Conservation (phyloP, 768 basidiomycete genomes). For the Panus rudis region DNA sequence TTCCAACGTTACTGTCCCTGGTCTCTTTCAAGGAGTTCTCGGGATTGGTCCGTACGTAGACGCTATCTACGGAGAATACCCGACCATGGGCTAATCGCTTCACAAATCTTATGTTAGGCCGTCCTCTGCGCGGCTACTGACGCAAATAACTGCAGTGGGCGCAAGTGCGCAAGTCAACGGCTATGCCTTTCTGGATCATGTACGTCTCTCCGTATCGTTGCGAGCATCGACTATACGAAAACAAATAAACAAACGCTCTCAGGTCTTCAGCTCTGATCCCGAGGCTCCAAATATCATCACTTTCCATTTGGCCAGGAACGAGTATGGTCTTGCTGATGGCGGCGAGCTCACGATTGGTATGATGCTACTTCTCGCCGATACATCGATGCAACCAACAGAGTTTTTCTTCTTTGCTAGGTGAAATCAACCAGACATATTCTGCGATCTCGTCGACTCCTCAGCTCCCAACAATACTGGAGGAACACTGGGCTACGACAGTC, state of each 20-base stretch:
- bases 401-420: not conserved
- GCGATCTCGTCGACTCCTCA: constrained; percentile 3
- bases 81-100: too few relatives aligned
- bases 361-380: too few relatives aligned
- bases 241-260: too few relatives aligned
- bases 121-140: too few relatives aligned
- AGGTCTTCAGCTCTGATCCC: constrained; percentile 5
- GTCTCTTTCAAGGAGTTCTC: not conserved
- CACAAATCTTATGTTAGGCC: too few relatives aligned
- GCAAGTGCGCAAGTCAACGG: not conserved
- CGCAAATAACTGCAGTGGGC: too few relatives aligned
- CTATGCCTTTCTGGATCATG: not conserved
- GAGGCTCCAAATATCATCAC: constrained; percentile 6
- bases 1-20: not conserved
- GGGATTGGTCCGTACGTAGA: constrained; percentile 5
- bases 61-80: too few relatives aligned
- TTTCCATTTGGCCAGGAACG: constrained; percentile 3
- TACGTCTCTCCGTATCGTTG: not conserved
- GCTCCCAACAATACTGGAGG: not conserved
- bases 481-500: constrained; percentile 7
- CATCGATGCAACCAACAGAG: too few relatives aligned
- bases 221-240: too few relatives aligned
- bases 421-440: constrained; percentile 5
- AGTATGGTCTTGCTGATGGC: constrained; percentile 3
- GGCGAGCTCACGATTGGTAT: constrained; percentile 8